A percentile compares a stretch with the other conserved stretches of the same genome.
phyloP scores from a whole-genome alignment of 1,284 basidiomycete genomes.

The Leccinum solheimii region DNA sequence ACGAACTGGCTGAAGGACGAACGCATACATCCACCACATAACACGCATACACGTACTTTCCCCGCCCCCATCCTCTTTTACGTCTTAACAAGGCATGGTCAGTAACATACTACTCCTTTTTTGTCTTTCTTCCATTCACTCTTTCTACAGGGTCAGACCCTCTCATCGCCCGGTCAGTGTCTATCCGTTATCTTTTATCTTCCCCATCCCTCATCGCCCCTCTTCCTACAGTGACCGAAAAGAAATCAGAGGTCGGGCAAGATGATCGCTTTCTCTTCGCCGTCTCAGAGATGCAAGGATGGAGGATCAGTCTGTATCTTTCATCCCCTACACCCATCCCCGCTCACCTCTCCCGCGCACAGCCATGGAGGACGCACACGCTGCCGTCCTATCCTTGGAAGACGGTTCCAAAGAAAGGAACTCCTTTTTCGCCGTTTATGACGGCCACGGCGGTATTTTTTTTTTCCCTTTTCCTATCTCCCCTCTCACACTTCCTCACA shows the following conservation, averaged over 20 bases:
- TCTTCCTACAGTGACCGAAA: constrained; percentile 67
- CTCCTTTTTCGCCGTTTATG: constrained; percentile 95
- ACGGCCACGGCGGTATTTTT: constrained; percentile 89
- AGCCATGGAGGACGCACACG: constrained; percentile 99
- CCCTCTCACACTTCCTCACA: constrained; percentile 35
- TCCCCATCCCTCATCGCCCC: constrained; percentile 11
- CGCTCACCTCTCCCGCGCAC: neutral
- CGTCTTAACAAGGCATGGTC: constrained; percentile 37
- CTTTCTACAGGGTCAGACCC: constrained; percentile 65
- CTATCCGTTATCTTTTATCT: constrained; percentile 6
- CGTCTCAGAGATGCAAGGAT: constrained; percentile 98
- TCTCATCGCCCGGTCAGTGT: constrained; percentile 64
- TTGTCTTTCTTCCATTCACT: constrained; percentile 6
- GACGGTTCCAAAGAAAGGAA: constrained; percentile 54
- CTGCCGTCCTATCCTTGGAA: constrained; percentile 74
- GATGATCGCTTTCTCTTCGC: constrained; percentile 82
- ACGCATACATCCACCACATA: neutral
- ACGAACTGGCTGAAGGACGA: constrained; percentile 4
- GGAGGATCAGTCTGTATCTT: constrained; percentile 86
- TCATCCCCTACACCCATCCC: neutral
- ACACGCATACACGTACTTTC: constrained; percentile 12
- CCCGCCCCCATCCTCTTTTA: constrained; percentile 18
- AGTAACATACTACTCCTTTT: constrained; percentile 9
- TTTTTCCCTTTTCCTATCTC: neutral
- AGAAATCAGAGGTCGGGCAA: constrained; percentile 78